Evolutionary conservation across 2,329 filamentous ascomycete genomes (phyloP).

Genomic region (Nemania serpens): DNA sequence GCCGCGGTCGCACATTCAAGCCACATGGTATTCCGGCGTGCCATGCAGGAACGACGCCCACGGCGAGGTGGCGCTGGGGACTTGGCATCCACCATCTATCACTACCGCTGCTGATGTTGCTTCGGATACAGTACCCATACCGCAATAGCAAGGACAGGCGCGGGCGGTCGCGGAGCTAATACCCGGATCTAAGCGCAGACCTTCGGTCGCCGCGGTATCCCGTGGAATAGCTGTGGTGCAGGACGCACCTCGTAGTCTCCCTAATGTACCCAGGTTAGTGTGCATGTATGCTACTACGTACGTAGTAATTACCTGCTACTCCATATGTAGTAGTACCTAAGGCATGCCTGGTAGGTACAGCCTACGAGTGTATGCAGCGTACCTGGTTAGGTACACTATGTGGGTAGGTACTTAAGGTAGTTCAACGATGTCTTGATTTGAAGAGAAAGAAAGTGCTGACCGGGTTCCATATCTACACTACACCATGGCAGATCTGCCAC

Average conservation of each 20-base stretch:
- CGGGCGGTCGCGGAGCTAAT: background rate
- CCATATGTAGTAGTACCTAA: too few relatives aligned
- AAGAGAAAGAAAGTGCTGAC: constrained; percentile 23
- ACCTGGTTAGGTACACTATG: too few relatives aligned
- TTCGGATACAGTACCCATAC: too few relatives aligned
- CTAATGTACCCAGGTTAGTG: too few relatives aligned
- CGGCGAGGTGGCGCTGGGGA: constrained; percentile 9
- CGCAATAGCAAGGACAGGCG: too few relatives aligned
- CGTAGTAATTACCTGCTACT: background rate
- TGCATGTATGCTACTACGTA: too few relatives aligned
- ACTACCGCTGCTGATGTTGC: background rate
- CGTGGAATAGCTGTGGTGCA: background rate
- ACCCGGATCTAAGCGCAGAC: background rate
- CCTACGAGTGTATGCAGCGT: too few relatives aligned
- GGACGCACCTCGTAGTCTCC: too few relatives aligned
- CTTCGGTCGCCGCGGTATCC: background rate
- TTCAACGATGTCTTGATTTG: too few relatives aligned
- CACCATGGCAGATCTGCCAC: constrained; percentile 2
- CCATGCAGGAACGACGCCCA: constrained; percentile 29
- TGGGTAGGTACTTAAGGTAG: too few relatives aligned
- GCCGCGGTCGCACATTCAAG: constrained; percentile 22
- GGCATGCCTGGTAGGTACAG: too few relatives aligned
- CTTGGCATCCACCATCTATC: constrained; percentile 16
- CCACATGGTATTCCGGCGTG: constrained; percentile 26
- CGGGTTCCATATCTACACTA: background rate